Evolutionary conservation across 1,139 yeast species (phyloP).

Genomic region (Debaryomyces nepalensis): DNA sequence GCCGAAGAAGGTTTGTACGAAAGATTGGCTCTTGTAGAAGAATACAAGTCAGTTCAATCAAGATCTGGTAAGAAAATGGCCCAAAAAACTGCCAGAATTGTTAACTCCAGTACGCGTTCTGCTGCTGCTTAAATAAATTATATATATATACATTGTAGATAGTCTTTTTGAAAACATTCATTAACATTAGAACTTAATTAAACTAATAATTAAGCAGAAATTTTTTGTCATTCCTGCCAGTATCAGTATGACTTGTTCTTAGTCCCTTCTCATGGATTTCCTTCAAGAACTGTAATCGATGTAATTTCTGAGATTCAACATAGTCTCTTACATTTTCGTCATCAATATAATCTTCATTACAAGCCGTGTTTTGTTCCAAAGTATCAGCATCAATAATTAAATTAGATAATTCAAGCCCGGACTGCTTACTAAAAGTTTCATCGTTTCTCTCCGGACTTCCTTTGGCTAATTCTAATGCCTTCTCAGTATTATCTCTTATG

Average conservation of each 20-base stretch:
- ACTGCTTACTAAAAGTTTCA: slow-evolving; percentile 1
- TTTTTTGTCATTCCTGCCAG: neutral
- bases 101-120: slow-evolving; percentile 8
- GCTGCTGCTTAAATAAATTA: slow-evolving; percentile 8
- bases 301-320: slow-evolving; percentile 24
- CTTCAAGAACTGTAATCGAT: slow-evolving; percentile 26
- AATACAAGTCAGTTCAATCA: slow-evolving; percentile 27
- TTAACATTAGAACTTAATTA: neutral
- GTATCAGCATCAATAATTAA: slow-evolving; percentile 27
- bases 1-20: slow-evolving; percentile 75
- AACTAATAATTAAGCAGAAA: slow-evolving; percentile 2
- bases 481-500: slow-evolving; percentile 6
- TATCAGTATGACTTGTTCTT: slow-evolving; percentile 3
- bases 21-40: slow-evolving; percentile 49
- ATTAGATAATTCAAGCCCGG: slow-evolving; percentile 15
- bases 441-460: neutral
- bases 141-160: slow-evolving; percentile 11
- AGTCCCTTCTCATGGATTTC: slow-evolving; percentile 30
- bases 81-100: slow-evolving; percentile 10
- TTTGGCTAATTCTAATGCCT: neutral
- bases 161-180: slow-evolving; percentile 11
- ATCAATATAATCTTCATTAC: slow-evolving; percentile 16
- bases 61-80: slow-evolving; percentile 9
- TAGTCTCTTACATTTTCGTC: slow-evolving; percentile 24
- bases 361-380: slow-evolving; percentile 16